Percentiles rank a stretch among this genome's conserved stretches.
These are phyloP conservation scores for Begonia fuchsioides DNA, from an alignment of 306 rosid genomes.

Conservation along the genomic window DNA sequence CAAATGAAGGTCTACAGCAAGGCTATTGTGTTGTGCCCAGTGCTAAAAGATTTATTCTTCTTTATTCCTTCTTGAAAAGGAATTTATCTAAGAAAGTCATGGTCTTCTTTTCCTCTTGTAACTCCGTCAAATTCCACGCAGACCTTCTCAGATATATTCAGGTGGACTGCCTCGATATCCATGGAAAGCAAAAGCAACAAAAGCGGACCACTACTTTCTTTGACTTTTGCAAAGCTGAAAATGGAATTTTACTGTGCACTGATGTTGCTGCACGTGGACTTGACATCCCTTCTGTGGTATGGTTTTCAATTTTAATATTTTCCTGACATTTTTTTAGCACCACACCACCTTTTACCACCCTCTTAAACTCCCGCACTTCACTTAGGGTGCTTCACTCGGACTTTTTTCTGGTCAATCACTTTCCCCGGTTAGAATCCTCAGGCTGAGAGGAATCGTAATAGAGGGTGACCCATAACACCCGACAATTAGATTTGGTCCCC, in stretches of 20 bases:
- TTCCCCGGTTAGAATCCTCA: too few species aligned
- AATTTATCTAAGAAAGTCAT: slow-evolving; percentile 65
- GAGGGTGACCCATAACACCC: too few species aligned
- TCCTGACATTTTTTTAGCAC: not conserved
- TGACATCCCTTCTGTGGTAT: slow-evolving; percentile 82
- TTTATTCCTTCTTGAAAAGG: slow-evolving; percentile 71
- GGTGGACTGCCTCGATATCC: slow-evolving; percentile 65
- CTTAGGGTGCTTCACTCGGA: too few species aligned
- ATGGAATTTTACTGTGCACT: slow-evolving; percentile 86
- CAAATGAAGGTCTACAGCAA: slow-evolving; percentile 91
- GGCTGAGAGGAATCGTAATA: too few species aligned
- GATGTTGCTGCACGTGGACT: slow-evolving; percentile 98
- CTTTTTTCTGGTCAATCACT: too few species aligned
- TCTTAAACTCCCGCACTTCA: too few species aligned
- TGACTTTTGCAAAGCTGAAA: slow-evolving; percentile 70
- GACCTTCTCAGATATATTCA: slow-evolving; percentile 66
- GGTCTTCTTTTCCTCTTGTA: slow-evolving; percentile 97
- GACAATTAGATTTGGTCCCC: too few species aligned
- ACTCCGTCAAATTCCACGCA: slow-evolving; percentile 78
- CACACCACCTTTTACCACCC: too few species aligned
- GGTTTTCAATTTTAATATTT: slow-evolving; percentile 1
- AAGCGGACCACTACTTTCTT: slow-evolving; percentile 67
- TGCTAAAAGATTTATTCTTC: slow-evolving; percentile 64
- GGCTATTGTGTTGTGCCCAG: slow-evolving; percentile 86
- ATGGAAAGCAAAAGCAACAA: slow-evolving; percentile 91